A percentile compares a stretch with the other conserved stretches of the same genome.
phyloP scores from a whole-genome alignment of 2,329 filamentous ascomycete genomes.

The Onygenales sp. region DNA sequence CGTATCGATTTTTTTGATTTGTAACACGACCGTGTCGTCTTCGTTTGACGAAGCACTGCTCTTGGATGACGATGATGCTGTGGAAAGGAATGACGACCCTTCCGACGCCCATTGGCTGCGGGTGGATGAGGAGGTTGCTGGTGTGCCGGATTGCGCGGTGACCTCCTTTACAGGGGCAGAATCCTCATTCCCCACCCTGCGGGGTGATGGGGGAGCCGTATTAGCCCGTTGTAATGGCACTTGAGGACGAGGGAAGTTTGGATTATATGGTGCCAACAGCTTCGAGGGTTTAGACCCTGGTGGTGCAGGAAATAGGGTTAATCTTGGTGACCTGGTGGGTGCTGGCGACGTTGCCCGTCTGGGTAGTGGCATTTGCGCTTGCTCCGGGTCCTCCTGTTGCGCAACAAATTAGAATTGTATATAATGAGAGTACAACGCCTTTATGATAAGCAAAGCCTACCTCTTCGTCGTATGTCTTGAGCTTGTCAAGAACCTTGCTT shows the following conservation, averaged over 20 bases:
- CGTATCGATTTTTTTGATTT: constrained; percentile 3
- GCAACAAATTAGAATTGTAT: neutral
- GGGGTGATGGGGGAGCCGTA: constrained; percentile 10
- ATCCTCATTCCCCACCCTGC: neutral
- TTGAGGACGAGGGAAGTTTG: constrained; percentile 17
- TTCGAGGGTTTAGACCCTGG: constrained; percentile 23
- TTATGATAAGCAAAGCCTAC: constrained; percentile 17
- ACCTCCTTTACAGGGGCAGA: neutral
- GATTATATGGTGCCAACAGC: constrained; percentile 11
- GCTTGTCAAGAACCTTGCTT: constrained; percentile 33
- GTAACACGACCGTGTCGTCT: constrained; percentile 4
- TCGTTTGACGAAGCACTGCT: constrained; percentile 1
- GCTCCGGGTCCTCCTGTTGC: constrained; percentile 8
- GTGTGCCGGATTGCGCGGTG: neutral
- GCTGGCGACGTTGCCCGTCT: constrained; percentile 29
- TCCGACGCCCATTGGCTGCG: neutral
- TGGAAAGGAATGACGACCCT: constrained; percentile 5
- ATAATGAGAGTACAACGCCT: neutral
- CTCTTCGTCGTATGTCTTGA: constrained; percentile 44
- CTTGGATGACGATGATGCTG: constrained; percentile 2
- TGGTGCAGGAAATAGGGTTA: constrained; percentile 29
- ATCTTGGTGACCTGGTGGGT: constrained; percentile 25
- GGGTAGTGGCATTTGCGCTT: constrained; percentile 12
- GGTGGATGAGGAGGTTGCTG: constrained; percentile 1
- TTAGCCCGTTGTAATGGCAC: constrained; percentile 18